A percentile compares a stretch with the other conserved stretches of the same genome.
Conservation (phyloP, 2,329 filamentous ascomycete species). For the Sarocladium brachiariae region DNA sequence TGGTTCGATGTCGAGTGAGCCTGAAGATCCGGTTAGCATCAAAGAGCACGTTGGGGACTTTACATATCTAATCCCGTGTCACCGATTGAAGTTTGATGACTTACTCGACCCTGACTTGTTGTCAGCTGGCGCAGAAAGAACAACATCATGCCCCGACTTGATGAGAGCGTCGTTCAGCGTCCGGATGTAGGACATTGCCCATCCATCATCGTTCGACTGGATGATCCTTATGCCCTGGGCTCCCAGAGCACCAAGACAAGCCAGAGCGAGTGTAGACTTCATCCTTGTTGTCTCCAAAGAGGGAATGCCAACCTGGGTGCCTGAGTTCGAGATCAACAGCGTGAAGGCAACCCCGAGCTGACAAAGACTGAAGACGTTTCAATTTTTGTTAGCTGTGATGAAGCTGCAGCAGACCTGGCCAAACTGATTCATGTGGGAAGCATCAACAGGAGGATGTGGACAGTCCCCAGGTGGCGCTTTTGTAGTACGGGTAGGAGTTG, state of each 20-base stretch:
- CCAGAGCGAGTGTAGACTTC: background rate
- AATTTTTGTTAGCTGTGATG: no score
- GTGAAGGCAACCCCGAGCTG: no score
- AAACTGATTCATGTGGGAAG: no score
- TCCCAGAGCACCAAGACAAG: conserved; percentile 16
- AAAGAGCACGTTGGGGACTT: background rate
- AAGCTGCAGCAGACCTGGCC: no score
- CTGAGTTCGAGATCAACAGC: no score
- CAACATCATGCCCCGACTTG: conserved; percentile 49
- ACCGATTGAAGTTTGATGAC: no score
- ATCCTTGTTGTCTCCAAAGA: background rate
- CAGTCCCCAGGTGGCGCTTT: no score
- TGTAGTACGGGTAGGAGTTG: no score
- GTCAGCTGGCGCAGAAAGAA: conserved; percentile 60
- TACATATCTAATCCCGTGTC: no score
- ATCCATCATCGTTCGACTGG: conserved; percentile 66
- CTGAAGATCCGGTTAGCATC: conserved; percentile 25
- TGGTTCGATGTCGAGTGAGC: conserved; percentile 42
- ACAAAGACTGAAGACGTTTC: no score
- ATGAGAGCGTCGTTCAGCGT: conserved; percentile 50
- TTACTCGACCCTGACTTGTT: conserved; percentile 57
- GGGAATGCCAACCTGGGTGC: no score
- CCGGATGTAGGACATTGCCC: conserved; percentile 63
- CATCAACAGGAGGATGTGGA: no score
- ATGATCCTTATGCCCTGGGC: conserved; percentile 44